Conservation (phyloP, 805 yeast species). For the Metschnikowia reukaufii region DNA sequence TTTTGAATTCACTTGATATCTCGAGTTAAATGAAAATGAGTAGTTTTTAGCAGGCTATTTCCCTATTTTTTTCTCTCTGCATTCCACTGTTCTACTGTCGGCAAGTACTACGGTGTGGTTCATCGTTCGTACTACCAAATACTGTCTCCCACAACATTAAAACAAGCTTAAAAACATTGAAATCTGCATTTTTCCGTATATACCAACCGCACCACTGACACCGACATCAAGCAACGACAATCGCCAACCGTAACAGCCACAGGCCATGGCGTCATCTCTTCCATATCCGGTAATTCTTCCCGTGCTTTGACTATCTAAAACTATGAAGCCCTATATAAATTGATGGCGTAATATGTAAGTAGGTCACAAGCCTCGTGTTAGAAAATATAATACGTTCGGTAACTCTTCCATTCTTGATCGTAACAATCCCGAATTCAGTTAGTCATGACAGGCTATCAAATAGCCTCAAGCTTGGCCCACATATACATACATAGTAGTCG, state of each 20-base stretch:
- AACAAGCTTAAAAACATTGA: slow-evolving; percentile 1
- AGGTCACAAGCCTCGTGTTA: neutral
- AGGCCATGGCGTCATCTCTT: slow-evolving; percentile 7
- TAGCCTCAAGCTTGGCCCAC: neutral
- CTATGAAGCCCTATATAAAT: slow-evolving; percentile 12
- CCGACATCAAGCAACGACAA: slow-evolving; percentile 7
- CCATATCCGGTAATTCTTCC: slow-evolving; percentile 9
- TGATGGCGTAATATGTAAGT: neutral
- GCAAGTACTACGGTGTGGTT: too few relatives aligned
- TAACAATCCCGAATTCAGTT: neutral
- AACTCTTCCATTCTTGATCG: neutral
- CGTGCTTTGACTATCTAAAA: slow-evolving; percentile 14
- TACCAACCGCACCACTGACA: slow-evolving; percentile 9
- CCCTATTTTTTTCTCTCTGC: too few relatives aligned
- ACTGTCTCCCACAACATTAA: neutral
- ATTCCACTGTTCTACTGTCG: too few relatives aligned
- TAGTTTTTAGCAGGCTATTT: too few relatives aligned
- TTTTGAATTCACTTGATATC: too few relatives aligned
- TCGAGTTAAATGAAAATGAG: too few relatives aligned
- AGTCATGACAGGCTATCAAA: neutral
- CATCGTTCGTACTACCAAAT: too few relatives aligned
- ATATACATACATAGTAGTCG: neutral
- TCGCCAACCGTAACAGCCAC: slow-evolving; percentile 12
- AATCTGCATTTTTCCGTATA: slow-evolving; percentile 9
- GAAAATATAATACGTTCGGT: neutral